Conservation (phyloP, 2,329 filamentous ascomycete genomes). For the Penicillium expansum region DNA sequence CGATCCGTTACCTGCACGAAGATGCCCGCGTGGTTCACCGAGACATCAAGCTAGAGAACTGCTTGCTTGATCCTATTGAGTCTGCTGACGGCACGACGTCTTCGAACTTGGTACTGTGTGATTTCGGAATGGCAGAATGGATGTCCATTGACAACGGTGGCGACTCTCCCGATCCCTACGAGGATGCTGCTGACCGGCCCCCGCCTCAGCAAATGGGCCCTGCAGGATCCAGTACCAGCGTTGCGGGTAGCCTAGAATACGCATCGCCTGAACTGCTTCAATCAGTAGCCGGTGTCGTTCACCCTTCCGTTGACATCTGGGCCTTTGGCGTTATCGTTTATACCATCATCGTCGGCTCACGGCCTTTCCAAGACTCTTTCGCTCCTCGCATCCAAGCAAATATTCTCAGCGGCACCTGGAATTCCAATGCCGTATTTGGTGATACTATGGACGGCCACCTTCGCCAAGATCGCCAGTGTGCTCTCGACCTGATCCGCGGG, state of each 20-base stretch:
- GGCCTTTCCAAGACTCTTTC: constrained; percentile 62
- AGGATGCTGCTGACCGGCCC: constrained; percentile 47
- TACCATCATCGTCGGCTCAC: constrained; percentile 57
- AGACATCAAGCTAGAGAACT: constrained; percentile 69
- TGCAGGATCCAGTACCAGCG: constrained; percentile 55
- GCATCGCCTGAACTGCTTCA: constrained; percentile 49
- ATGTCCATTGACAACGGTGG: constrained; percentile 56
- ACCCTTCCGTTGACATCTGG: constrained; percentile 63
- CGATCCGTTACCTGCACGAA: constrained; percentile 65
- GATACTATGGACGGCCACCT: constrained; percentile 38
- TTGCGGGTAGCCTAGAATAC: constrained; percentile 60
- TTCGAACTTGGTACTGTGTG: constrained; percentile 61
- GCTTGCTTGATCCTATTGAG: constrained; percentile 57
- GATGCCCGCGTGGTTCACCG: constrained; percentile 65
- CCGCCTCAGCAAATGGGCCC: constrained; percentile 53
- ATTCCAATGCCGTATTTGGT: constrained; percentile 50
- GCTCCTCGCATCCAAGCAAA: constrained; percentile 57
- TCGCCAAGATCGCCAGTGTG: constrained; percentile 47
- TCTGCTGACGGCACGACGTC: constrained; percentile 49
- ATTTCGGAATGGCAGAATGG: constrained; percentile 69
- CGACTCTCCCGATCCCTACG: constrained; percentile 50
- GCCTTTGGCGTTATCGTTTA: constrained; percentile 64
- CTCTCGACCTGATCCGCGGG: constrained; percentile 57
- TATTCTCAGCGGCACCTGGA: constrained; percentile 61
- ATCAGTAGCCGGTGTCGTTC: constrained; percentile 40